phyloP scores from a whole-genome alignment of 352 stramenopile species.

The Phytophthora vignae region DNA sequence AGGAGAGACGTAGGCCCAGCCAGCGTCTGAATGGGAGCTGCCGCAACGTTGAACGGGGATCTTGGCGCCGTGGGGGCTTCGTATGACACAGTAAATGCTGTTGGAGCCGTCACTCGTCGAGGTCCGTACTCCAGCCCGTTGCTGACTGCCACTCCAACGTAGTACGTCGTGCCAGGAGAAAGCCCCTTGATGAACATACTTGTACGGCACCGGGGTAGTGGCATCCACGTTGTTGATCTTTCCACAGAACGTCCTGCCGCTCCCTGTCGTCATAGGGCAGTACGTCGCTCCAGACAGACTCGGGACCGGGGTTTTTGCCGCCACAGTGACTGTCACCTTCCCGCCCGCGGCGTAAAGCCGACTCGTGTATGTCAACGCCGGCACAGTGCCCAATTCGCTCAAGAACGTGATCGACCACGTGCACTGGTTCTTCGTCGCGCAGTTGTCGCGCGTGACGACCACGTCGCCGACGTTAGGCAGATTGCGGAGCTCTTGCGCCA shows the following conservation, averaged over 20 bases:
- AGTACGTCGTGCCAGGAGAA: constrained; percentile 68
- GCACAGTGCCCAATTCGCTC: constrained; percentile 66
- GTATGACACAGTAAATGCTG: constrained; percentile 69
- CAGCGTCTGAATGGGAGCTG: constrained; percentile 71
- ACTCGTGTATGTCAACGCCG: constrained; percentile 58
- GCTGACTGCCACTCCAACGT: constrained; percentile 71
- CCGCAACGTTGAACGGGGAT: constrained; percentile 70
- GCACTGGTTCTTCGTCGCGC: constrained; percentile 62
- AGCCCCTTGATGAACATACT: constrained; percentile 68
- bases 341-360: constrained; percentile 54
- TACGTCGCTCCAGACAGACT: constrained; percentile 55
- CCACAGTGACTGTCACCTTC: constrained; percentile 47
- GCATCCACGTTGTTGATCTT: constrained; percentile 20
- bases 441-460: constrained; percentile 58
- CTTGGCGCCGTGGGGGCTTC: constrained; percentile 57
- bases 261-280: constrained; percentile 48
- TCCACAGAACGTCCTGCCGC: constrained; percentile 48
- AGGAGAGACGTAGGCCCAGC: constrained; percentile 73
- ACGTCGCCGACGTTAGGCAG: constrained; percentile 95
- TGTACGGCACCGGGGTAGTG: constrained; percentile 46
- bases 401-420: constrained; percentile 85
- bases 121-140: constrained; percentile 72
- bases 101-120: constrained; percentile 62
- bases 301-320: constrained; percentile 36
- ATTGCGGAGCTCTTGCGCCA: constrained; percentile 92